These are phyloP conservation scores for Pachysandra terminalis DNA, from an alignment of 164 flowering plant species.

Conservation along the genomic window DNA sequence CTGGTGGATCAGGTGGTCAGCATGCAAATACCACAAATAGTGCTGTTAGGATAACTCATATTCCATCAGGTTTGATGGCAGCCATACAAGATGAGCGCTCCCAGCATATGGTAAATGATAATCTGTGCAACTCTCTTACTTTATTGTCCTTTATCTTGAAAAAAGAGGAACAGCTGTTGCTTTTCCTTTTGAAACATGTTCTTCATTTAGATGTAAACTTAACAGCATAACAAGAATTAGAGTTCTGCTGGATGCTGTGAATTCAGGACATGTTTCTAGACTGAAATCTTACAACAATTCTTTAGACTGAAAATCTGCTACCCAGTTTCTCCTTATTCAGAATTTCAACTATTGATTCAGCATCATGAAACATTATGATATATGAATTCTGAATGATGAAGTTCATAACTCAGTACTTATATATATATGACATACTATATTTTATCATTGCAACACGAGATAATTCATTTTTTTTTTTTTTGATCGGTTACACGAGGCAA, in stretches of 20 bases:
- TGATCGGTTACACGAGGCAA: too few species aligned
- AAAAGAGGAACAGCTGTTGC: background rate
- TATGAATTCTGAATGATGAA: too few species aligned
- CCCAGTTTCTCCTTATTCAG: too few species aligned
- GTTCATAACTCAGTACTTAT: too few species aligned
- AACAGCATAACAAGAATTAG: background rate
- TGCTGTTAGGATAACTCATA: constrained; percentile 92
- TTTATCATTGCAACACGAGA: too few species aligned
- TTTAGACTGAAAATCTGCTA: too few species aligned
- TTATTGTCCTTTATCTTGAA: background rate
- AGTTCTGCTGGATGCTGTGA: background rate
- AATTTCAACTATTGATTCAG: too few species aligned
- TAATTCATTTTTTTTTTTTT: too few species aligned
- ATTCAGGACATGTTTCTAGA: background rate
- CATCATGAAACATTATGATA: too few species aligned
- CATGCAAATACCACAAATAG: constrained; percentile 98
- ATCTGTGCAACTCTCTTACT: background rate
- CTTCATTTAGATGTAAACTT: background rate
- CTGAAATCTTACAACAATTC: too few species aligned
- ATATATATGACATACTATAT: too few species aligned
- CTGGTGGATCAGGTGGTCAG: constrained; percentile 99
- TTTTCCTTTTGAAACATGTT: background rate
- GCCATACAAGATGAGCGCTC: constrained; percentile 95
- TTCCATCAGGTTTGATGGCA: constrained; percentile 72
- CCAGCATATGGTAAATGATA: constrained; percentile 70